Evolutionary conservation across 2,329 filamentous ascomycete genomes (phyloP), one percentile per base, ranked within the genome.

Genomic region (Trichoderma gracile): DNA sequence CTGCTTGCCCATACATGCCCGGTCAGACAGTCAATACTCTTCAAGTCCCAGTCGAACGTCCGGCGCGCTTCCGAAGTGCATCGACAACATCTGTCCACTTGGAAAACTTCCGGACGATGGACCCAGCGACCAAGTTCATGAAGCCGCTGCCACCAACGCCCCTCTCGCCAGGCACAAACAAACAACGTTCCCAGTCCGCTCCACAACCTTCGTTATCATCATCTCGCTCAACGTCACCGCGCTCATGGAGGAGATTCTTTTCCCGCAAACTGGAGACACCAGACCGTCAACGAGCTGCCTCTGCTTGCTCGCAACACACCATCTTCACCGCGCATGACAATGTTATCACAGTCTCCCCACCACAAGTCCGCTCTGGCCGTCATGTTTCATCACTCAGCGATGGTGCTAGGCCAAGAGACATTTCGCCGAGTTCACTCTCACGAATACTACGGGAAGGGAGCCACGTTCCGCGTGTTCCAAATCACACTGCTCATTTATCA

Each of bases 11-110:
- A 42, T 87, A 94, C 68, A 83, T 97, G 27, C 94, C 94, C 3
- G 94, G 94, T 15, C 94, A 97, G 76, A 84, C 85, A 2, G 86
- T 97, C 73, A 97, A 98, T 77, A 86, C 92, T 15, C 80, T 98
- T 63, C 87, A 90, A 62, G 86, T 98, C 12, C 94, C 94, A 15
- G 80, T 86, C 40, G 89, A 96, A 74, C 83, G 84, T 67, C 78
- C 81, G 47, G 77, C 80, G 67, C 82, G 86, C 65, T 78, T 82
- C 66, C 85, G 89, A 67, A 90, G 88, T 71, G 86, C 82, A 64
- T 93, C 89, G 5, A 80, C 86, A 69, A 87, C 80, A 70, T 89
- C 87, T 7, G 78, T 88, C 57, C 78, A 80, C 57, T 80, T 78
- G 49, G 80, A 82, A 60, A 83, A 88, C 69, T 84, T 85, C 70